These are phyloP conservation scores for Trichoderma koningiopsis DNA, from an alignment of 2,329 filamentous ascomycete genomes.

Conservation along the genomic window DNA sequence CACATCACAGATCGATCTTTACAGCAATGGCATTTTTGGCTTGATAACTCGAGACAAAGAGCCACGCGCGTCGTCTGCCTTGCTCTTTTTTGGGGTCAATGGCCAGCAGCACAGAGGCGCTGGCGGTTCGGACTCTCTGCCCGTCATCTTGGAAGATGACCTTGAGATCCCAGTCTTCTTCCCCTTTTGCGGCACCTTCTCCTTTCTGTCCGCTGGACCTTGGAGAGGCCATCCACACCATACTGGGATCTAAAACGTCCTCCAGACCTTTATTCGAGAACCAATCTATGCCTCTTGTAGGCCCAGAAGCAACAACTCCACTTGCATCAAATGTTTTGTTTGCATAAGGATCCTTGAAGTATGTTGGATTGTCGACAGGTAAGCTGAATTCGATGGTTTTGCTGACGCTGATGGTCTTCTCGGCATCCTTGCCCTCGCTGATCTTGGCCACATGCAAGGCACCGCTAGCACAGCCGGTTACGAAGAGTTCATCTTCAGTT, in stretches of 20 bases:
- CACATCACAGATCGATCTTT: slow-evolving; percentile 50
- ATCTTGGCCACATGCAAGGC: slow-evolving; percentile 47
- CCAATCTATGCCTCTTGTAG: slow-evolving; percentile 47
- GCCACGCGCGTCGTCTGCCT: slow-evolving; percentile 53
- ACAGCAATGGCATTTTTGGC: slow-evolving; percentile 53
- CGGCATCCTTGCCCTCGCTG: slow-evolving; percentile 27
- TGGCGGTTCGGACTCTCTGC: slow-evolving; percentile 50
- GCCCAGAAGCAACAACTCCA: slow-evolving; percentile 55
- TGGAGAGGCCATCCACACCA: slow-evolving; percentile 48
- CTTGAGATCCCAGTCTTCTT: slow-evolving; percentile 44
- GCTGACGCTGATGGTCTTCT: slow-evolving; percentile 36
- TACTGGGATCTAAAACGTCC: slow-evolving; percentile 44
- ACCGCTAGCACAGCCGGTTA: slow-evolving; percentile 49
- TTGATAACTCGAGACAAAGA: slow-evolving; percentile 60
- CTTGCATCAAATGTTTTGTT: slow-evolving; percentile 50
- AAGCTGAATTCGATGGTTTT: slow-evolving; percentile 49
- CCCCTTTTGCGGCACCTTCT: slow-evolving; percentile 4
- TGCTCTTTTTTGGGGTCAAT: slow-evolving; percentile 50
- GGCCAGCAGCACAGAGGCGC: slow-evolving; percentile 54
- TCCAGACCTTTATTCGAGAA: slow-evolving; percentile 35
- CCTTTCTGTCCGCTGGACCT: slow-evolving; percentile 25
- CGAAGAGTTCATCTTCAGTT: slow-evolving; percentile 44
- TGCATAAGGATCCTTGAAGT: slow-evolving; percentile 57
- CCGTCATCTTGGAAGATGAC: slow-evolving; percentile 62
- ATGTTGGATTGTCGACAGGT: slow-evolving; percentile 59